Conservation (phyloP, 257 asterid species). For the Verbena officinalis region DNA sequence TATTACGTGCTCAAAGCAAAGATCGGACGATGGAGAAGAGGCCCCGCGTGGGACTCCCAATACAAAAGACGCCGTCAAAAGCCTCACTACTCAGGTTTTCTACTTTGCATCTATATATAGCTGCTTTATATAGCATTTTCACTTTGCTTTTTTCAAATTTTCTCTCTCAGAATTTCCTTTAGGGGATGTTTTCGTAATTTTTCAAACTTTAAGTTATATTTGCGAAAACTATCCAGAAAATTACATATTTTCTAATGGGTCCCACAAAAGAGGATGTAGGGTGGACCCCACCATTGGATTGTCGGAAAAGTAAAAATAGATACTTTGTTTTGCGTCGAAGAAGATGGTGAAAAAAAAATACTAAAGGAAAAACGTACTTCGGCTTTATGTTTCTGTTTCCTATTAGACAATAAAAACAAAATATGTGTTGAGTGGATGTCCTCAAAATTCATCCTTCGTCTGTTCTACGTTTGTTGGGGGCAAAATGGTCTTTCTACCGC, state of each 20-base stretch:
- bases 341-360: slow-evolving; percentile 11
- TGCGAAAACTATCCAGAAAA: too few relatives aligned
- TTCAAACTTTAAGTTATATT: too few relatives aligned
- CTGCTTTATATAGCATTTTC: neutral
- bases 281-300: slow-evolving; percentile 40
- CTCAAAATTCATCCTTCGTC: neutral
- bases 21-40: slow-evolving; percentile 63
- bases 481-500: slow-evolving; percentile 2
- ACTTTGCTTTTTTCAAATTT: too few relatives aligned
- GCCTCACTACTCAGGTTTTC: slow-evolving; percentile 87
- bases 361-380: too few relatives aligned
- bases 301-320: slow-evolving; percentile 27
- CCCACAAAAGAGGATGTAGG: slow-evolving; percentile 20
- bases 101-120: neutral
- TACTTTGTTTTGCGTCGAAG: slow-evolving; percentile 25
- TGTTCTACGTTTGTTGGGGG: slow-evolving; percentile 15
- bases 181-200: too few relatives aligned
- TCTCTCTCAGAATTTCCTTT: too few relatives aligned
- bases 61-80: slow-evolving; percentile 96
- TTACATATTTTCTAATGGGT: slow-evolving; percentile 20
- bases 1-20: slow-evolving; percentile 93
- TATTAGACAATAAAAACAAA: too few relatives aligned
- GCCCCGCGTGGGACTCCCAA: slow-evolving; percentile 89
- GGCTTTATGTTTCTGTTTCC: too few relatives aligned
- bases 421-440: too few relatives aligned